These are phyloP conservation scores for Cytidiella melzeri DNA, from an alignment of 768 basidiomycete species.

Conservation along the genomic window DNA sequence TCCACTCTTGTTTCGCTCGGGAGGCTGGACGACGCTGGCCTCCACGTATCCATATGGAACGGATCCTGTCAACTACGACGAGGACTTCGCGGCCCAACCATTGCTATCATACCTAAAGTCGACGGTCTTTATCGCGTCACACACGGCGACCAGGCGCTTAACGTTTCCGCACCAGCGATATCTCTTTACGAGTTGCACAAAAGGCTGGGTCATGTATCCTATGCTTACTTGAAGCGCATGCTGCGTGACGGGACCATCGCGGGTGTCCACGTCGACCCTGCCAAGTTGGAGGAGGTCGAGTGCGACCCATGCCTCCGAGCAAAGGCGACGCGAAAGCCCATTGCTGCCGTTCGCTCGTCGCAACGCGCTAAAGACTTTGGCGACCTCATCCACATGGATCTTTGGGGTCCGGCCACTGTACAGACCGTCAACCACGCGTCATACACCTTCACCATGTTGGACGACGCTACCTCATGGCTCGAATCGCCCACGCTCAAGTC, in stretches of 20 bases:
- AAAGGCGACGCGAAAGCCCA: not conserved
- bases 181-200: not conserved
- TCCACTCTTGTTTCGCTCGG: not conserved
- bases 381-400: constrained; percentile 1
- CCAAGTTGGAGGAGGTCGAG: not conserved
- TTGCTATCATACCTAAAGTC: not conserved
- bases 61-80: not conserved
- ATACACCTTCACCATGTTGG: not conserved
- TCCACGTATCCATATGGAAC: not conserved
- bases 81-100: not conserved
- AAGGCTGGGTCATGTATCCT: not conserved
- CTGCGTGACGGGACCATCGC: not conserved
- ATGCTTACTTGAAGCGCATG: not conserved
- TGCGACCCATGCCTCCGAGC: not conserved
- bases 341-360: not conserved
- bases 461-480: not conserved
- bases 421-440: not conserved
- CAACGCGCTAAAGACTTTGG: not conserved
- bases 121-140: not conserved
- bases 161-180: not conserved
- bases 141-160: not conserved
- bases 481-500: not conserved
- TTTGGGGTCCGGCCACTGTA: constrained; percentile 1
- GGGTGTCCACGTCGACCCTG: not conserved
- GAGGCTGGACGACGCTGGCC: not conserved